Conservation (phyloP, 208 protist genomes). For the Trypanosoma rangeli region DNA sequence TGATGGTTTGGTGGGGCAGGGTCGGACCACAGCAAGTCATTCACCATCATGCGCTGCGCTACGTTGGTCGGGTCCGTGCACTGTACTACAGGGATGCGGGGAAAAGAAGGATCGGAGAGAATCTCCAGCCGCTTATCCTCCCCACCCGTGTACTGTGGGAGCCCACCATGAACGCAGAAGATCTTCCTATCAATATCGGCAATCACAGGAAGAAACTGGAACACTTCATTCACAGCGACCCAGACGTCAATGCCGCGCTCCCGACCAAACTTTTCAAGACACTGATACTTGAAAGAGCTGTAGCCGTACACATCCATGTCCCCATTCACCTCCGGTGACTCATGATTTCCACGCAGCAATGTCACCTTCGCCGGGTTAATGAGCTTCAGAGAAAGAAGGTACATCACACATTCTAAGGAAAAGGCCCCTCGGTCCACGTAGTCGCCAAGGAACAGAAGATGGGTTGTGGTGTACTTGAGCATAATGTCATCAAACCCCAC, state of each 20-base stretch:
- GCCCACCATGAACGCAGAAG: slow-evolving; percentile 94
- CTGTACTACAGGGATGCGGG: slow-evolving; percentile 84
- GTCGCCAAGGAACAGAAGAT: slow-evolving; percentile 98
- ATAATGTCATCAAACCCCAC: slow-evolving; percentile 88
- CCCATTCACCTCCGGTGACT: slow-evolving; percentile 91
- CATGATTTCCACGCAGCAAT: slow-evolving; percentile 93
- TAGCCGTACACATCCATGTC: slow-evolving; percentile 93
- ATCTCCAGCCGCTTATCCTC: slow-evolving; percentile 88
- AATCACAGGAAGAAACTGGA: slow-evolving; percentile 92
- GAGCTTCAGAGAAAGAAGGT: slow-evolving; percentile 88
- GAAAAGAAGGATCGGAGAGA: slow-evolving; percentile 80
- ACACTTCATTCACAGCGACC: slow-evolving; percentile 90
- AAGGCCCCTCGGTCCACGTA: slow-evolving; percentile 97
- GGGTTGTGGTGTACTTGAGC: slow-evolving; percentile 88
- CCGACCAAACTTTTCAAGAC: slow-evolving; percentile 87
- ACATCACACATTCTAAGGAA: slow-evolving; percentile 89
- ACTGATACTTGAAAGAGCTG: slow-evolving; percentile 93
- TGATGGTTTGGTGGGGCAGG: slow-evolving; percentile 79
- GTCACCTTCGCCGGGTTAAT: slow-evolving; percentile 90
- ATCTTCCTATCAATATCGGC: slow-evolving; percentile 94
- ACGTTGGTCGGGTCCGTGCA: slow-evolving; percentile 84
- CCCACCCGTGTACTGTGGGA: slow-evolving; percentile 90
- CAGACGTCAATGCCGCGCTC: slow-evolving; percentile 87
- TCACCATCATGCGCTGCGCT: slow-evolving; percentile 88
- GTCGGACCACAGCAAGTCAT: slow-evolving; percentile 91